A percentile compares a stretch with the other conserved stretches of the same genome.
Evolutionary conservation across 2,329 filamentous ascomycete genomes (phyloP).

Genomic region (Penicillium sp.): DNA sequence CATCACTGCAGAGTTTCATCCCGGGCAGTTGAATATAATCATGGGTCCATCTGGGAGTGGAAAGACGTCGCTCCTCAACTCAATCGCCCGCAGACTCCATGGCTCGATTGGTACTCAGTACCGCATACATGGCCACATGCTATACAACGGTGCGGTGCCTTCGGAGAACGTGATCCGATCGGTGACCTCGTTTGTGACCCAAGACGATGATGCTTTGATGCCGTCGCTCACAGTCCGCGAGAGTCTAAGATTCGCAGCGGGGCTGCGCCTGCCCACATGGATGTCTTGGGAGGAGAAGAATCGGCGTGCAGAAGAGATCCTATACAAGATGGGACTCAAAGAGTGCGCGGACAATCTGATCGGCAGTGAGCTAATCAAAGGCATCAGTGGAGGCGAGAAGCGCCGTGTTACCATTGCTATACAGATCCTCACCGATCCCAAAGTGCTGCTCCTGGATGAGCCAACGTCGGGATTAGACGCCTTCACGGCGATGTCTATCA

Average conservation of each 20-base stretch:
- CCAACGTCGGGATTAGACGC: constrained; percentile 74
- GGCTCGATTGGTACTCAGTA: constrained; percentile 63
- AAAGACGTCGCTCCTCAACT: constrained; percentile 71
- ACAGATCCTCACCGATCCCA: constrained; percentile 72
- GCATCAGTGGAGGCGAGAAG: constrained; percentile 77
- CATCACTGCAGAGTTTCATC: constrained; percentile 63
- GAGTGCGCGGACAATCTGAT: constrained; percentile 74
- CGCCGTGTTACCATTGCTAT: constrained; percentile 73
- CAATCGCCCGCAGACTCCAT: constrained; percentile 66
- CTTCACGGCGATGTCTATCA: constrained; percentile 73
- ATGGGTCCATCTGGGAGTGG: constrained; percentile 78
- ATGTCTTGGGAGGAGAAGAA: constrained; percentile 68
- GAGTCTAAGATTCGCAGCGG: constrained; percentile 68
- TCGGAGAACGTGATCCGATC: constrained; percentile 67
- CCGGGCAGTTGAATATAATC: constrained; percentile 69
- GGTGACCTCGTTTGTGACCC: constrained; percentile 72
- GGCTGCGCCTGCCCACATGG: constrained; percentile 66
- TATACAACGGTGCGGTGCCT: constrained; percentile 67
- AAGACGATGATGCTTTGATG: constrained; percentile 72
- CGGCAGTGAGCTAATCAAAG: constrained; percentile 69
- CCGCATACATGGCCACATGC: constrained; percentile 58
- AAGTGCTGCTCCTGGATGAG: constrained; percentile 70
- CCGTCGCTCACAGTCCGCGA: constrained; percentile 73
- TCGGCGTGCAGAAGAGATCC: constrained; percentile 65
- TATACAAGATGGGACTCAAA: constrained; percentile 72